A percentile compares a stretch with the other conserved stretches of the same genome.
These are phyloP conservation scores for Penicillium desertorum DNA, from an alignment of 495 filamentous ascomycete genomes.

Conservation along the genomic window DNA sequence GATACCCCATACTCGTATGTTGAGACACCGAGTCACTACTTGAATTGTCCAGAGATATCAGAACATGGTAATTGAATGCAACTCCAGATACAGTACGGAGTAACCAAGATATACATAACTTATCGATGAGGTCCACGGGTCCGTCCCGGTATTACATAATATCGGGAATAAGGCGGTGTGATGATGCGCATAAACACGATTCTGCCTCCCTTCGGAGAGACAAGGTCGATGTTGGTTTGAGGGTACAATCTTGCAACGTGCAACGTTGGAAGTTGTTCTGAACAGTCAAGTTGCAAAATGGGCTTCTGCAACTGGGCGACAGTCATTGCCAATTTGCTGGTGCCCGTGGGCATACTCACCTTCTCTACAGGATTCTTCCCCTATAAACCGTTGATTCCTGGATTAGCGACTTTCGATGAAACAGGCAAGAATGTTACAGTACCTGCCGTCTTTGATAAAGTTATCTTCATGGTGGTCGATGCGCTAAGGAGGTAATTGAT, in stretches of 20 bases:
- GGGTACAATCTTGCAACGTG: not conserved
- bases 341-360: constrained; percentile 71
- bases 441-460: constrained; percentile 73
- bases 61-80: too few species aligned
- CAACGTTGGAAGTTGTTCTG: not conserved
- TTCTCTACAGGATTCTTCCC: constrained; percentile 97
- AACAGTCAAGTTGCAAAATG: constrained; percentile 24
- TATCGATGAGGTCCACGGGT: too few species aligned
- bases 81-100: too few species aligned
- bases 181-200: constrained; percentile 13
- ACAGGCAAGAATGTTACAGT: constrained; percentile 34
- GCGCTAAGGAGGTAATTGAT: constrained; percentile 74
- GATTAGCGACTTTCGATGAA: constrained; percentile 65
- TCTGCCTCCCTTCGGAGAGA: constrained; percentile 10
- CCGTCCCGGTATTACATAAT: not conserved
- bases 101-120: too few species aligned
- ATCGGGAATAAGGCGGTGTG: constrained; percentile 12
- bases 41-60: too few species aligned
- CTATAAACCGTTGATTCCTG: constrained; percentile 89
- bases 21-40: too few species aligned
- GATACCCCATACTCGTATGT: too few species aligned
- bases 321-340: constrained; percentile 65
- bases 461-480: constrained; percentile 98
- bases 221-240: constrained; percentile 1
- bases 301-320: constrained; percentile 27